Percentiles rank a stretch among this genome's conserved stretches.
These are phyloP conservation scores for Poa pratensis DNA, from an alignment of 176 grass and related monocot species.

Conservation along the genomic window DNA sequence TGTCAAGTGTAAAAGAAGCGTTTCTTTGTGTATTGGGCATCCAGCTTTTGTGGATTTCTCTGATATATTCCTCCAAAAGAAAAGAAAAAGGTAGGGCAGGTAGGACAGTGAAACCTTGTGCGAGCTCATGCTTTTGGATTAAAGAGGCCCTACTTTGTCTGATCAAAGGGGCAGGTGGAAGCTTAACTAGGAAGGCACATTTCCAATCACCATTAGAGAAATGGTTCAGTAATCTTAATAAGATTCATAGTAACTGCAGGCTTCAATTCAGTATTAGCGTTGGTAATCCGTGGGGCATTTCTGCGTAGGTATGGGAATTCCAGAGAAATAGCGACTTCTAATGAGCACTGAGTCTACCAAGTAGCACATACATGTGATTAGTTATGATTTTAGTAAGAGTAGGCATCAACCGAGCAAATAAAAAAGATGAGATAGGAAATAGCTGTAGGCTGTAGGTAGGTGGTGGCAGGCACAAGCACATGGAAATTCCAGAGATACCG, in stretches of 20 bases:
- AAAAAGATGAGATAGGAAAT: not conserved
- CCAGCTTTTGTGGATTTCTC: not conserved
- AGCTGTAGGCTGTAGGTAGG: not conserved
- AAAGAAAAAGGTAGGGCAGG: constrained; percentile 27
- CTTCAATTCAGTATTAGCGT: not conserved
- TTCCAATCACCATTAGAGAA: not conserved
- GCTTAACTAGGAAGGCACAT: not conserved
- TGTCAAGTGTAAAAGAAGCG: constrained; percentile 15
- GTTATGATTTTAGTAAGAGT: not conserved
- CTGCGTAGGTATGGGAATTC: not conserved
- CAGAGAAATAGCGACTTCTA: not conserved
- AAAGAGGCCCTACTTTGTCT: constrained; percentile 4
- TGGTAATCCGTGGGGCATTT: not conserved
- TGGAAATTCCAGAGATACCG: not conserved
- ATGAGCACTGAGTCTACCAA: not conserved
- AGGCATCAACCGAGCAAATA: not conserved
- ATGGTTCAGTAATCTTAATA: not conserved
- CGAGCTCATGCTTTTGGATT: not conserved
- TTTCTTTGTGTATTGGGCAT: constrained; percentile 1
- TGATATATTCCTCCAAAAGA: constrained; percentile 38
- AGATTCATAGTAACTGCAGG: not conserved
- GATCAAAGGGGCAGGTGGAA: constrained; percentile 15
- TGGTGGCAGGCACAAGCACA: not conserved
- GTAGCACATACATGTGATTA: not conserved
- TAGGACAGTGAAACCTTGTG: constrained; percentile 28